These are phyloP conservation scores for Coniochaeta prunicola DNA, from an alignment of 2,329 filamentous ascomycete genomes.

Conservation along the genomic window DNA sequence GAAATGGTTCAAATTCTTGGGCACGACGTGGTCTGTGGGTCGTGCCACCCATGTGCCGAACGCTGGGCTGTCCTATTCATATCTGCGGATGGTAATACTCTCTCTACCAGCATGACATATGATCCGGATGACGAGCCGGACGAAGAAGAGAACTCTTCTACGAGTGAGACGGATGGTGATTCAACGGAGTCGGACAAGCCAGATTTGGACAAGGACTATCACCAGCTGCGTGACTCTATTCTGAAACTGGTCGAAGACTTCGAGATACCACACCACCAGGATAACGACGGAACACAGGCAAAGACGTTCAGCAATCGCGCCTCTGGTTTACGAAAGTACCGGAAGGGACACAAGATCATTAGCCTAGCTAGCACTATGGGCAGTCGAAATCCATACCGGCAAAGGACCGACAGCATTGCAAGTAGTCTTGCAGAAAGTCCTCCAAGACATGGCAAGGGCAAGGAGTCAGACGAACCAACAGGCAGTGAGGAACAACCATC, in stretches of 20 bases:
- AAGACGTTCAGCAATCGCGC: slow-evolving; percentile 64
- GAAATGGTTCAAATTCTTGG: slow-evolving; percentile 64
- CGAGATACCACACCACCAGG: slow-evolving; percentile 64
- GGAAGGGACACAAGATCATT: slow-evolving; percentile 51
- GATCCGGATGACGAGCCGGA: slow-evolving; percentile 59
- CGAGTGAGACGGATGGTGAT: slow-evolving; percentile 56
- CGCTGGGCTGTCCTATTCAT: slow-evolving; percentile 79
- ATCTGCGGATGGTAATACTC: slow-evolving; percentile 60
- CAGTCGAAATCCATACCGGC: slow-evolving; percentile 52
- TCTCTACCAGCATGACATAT: slow-evolving; percentile 67
- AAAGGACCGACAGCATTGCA: slow-evolving; percentile 16
- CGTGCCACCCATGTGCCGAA: slow-evolving; percentile 73
- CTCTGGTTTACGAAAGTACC: slow-evolving; percentile 51
- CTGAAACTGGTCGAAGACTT: slow-evolving; percentile 76
- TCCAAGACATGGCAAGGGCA: slow-evolving; percentile 18
- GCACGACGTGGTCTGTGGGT: slow-evolving; percentile 55
- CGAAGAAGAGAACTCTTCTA: slow-evolving; percentile 54
- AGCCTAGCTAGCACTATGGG: slow-evolving; percentile 42
- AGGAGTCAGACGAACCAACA: slow-evolving; percentile 16
- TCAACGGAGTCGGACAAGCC: slow-evolving; percentile 45
- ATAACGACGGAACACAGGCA: slow-evolving; percentile 50
- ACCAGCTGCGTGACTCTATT: slow-evolving; percentile 73
- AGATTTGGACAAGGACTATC: slow-evolving; percentile 71
- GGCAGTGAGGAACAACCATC: slow-evolving; percentile 36
- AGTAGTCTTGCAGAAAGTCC: slow-evolving; percentile 20